These are phyloP conservation scores for Leccinellum luteum DNA, from an alignment of 768 basidiomycete genomes.

Conservation along the genomic window DNA sequence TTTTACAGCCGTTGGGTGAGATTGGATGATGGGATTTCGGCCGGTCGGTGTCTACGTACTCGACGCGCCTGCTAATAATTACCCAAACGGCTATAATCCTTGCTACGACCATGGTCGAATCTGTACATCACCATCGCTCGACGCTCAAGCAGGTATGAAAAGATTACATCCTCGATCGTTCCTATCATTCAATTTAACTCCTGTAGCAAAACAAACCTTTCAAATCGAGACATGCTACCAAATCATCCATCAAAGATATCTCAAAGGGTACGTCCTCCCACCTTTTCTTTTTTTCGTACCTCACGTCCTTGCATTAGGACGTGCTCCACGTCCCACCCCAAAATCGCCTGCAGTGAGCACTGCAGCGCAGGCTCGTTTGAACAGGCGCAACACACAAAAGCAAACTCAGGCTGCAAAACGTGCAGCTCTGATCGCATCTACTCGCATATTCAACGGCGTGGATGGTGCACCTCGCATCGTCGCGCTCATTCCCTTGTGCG, in stretches of 20 bases:
- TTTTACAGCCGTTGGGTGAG: too few relatives aligned
- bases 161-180: neutral
- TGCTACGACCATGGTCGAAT: conserved; percentile 29
- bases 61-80: too few relatives aligned
- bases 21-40: too few relatives aligned
- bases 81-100: too few relatives aligned
- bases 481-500: conserved; percentile 79
- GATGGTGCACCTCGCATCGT: conserved; percentile 85
- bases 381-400: conserved; percentile 82
- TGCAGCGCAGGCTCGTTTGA: conserved; percentile 67
- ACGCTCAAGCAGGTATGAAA: conserved; percentile 77
- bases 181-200: neutral
- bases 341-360: conserved; percentile 50
- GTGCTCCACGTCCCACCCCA: conserved; percentile 50
- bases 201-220: conserved; percentile 83
- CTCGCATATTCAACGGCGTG: conserved; percentile 74
- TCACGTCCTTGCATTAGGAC: conserved; percentile 41
- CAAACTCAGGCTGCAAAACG: conserved; percentile 77
- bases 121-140: conserved; percentile 63
- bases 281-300: neutral
- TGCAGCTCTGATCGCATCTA: conserved; percentile 61
- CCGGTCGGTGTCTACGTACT: too few relatives aligned
- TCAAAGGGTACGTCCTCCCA: conserved; percentile 63
- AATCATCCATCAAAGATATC: conserved; percentile 77
- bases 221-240: conserved; percentile 89